These are phyloP conservation scores for Botryotinia convoluta DNA, from an alignment of 2,329 filamentous ascomycete genomes.

Conservation along the genomic window DNA sequence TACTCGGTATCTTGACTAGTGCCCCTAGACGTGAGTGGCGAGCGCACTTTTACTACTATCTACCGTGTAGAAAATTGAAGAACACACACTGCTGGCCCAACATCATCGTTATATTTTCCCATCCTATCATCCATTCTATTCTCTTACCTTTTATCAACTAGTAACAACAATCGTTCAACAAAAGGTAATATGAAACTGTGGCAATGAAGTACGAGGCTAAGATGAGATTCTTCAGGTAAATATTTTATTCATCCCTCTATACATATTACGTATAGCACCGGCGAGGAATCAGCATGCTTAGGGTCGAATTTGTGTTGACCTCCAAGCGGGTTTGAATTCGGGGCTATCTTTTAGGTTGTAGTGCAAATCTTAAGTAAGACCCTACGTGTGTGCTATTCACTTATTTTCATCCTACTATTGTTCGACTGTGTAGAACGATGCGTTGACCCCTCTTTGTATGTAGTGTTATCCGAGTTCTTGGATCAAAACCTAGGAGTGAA, in stretches of 20 bases:
- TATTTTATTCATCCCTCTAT: not conserved
- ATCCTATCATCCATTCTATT: not conserved
- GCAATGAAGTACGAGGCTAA: not conserved
- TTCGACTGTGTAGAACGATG: not conserved
- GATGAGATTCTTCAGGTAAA: not conserved
- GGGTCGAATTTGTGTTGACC: accelerated
- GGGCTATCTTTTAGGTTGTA: not conserved
- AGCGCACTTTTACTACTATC: not conserved
- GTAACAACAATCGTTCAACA: not conserved
- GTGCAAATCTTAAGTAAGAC: not conserved
- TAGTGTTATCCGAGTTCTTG: not conserved
- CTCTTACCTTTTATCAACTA: not conserved
- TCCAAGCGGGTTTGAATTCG: not conserved
- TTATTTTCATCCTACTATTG: not conserved
- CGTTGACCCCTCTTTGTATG: not conserved
- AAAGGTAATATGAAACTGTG: not conserved
- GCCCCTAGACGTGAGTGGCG: not conserved
- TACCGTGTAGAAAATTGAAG: too few species aligned
- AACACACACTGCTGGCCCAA: too few species aligned
- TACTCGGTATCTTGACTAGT: not conserved
- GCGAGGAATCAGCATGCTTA: not conserved
- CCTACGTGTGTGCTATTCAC: not conserved
- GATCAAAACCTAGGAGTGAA: not conserved
- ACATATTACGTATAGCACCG: not conserved
- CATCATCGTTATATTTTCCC: not conserved